A percentile compares a stretch with the other conserved stretches of the same genome.
Evolutionary conservation across 2,329 filamentous ascomycete species (phyloP).

Genomic region (Dothideomycetidae sp.): DNA sequence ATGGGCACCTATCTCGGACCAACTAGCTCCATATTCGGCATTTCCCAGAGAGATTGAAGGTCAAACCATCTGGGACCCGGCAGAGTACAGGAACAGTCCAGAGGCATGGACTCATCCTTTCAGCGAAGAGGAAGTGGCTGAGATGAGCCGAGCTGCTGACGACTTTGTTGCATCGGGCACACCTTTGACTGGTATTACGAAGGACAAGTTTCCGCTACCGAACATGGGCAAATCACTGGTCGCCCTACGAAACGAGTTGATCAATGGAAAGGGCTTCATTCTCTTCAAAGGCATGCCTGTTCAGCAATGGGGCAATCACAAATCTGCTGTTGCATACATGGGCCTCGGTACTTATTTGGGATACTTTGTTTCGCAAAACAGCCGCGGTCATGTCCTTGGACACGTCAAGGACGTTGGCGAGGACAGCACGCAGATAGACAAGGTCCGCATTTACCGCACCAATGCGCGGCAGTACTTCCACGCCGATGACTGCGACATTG

Average conservation of each 20-base stretch:
- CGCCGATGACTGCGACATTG: slow-evolving; percentile 67
- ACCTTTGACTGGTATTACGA: slow-evolving; percentile 57
- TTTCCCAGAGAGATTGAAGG: slow-evolving; percentile 61
- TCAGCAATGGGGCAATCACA: slow-evolving; percentile 57
- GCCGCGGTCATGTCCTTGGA: slow-evolving; percentile 66
- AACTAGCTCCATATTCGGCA: slow-evolving; percentile 49
- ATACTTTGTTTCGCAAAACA: slow-evolving; percentile 80
- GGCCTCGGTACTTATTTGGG: slow-evolving; percentile 67
- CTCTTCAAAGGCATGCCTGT: slow-evolving; percentile 80
- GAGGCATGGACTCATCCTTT: slow-evolving; percentile 63
- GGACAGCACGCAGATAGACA: slow-evolving; percentile 66
- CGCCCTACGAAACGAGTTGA: slow-evolving; percentile 47
- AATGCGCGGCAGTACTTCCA: slow-evolving; percentile 79
- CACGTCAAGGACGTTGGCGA: slow-evolving; percentile 83
- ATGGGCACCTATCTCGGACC: slow-evolving; percentile 51
- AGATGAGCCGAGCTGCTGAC: slow-evolving; percentile 54
- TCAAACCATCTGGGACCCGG: slow-evolving; percentile 56
- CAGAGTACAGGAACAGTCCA: slow-evolving; percentile 47
- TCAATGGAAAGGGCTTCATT: slow-evolving; percentile 80
- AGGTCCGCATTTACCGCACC: slow-evolving; percentile 80
- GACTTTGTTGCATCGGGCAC: slow-evolving; percentile 50
- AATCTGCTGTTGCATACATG: slow-evolving; percentile 82
- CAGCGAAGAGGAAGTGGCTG: slow-evolving; percentile 49
- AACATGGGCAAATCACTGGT: slow-evolving; percentile 39
- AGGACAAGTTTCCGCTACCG: slow-evolving; percentile 48